Conservation (phyloP, 768 basidiomycete genomes). For the Rhizopogon sp. region DNA sequence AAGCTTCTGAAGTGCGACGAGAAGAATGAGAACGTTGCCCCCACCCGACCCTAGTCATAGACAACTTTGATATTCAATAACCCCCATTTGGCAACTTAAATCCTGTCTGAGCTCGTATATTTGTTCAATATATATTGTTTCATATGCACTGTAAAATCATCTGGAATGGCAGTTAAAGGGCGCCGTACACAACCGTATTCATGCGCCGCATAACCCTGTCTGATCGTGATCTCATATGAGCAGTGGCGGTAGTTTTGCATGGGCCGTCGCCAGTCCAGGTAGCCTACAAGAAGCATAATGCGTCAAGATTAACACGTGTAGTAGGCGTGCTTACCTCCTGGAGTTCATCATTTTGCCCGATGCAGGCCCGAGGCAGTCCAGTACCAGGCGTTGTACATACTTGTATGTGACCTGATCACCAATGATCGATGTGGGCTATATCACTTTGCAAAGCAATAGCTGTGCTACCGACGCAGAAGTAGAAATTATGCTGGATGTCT, state of each 20-base stretch:
- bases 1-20: too few species aligned
- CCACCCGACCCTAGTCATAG: too few species aligned
- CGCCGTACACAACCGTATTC: background rate
- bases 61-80: too few species aligned
- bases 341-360: conserved; percentile 57
- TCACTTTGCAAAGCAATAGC: conserved; percentile 44
- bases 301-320: background rate
- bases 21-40: too few species aligned
- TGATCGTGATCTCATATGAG: conserved; percentile 1
- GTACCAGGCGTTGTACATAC: conserved; percentile 33
- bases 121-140: background rate
- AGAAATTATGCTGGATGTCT: background rate
- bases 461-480: conserved; percentile 36
- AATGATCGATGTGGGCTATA: conserved; percentile 29
- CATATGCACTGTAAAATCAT: background rate
- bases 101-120: too few species aligned
- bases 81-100: too few species aligned
- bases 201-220: background rate
- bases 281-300: conserved; percentile 22
- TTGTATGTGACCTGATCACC: conserved; percentile 47
- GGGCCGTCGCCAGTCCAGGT: conserved; percentile 54
- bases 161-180: too few species aligned
- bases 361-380: conserved; percentile 45
- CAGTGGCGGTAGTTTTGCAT: conserved; percentile 28
- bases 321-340: conserved; percentile 28